Evolutionary conservation across 805 yeast species (phyloP), one percentile per base, ranked within the genome.

Genomic region (Metschnikowia baotianmanensis): DNA sequence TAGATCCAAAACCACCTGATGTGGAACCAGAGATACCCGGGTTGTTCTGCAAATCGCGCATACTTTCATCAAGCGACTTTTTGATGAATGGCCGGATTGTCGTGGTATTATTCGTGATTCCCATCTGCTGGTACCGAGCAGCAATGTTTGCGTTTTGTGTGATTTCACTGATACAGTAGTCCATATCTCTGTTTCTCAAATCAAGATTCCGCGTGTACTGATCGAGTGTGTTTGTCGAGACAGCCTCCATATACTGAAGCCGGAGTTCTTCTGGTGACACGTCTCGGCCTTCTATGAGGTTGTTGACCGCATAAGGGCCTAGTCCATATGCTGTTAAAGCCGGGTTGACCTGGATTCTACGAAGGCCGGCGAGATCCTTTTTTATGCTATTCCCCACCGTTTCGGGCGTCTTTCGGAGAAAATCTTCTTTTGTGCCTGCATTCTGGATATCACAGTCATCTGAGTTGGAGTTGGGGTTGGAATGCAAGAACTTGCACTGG

Each of bases 191-290:
- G 23, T 24, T 29, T 19, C 52, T 40, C 39, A 71, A 65, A 2
- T 51, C 50, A 29, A 77, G 49, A 36, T 66, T 65, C 12, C 60
- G 59, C 31, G 69, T 72, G 47, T 69, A 75, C 12, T 63, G 66
- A 0, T 64, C 56, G 1, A 72, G 18, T 0, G 54, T 53, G 42
- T 71, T 71, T 12, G 55, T 54, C 4, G 59, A 52, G 32, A 53
- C 60, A 0, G 82, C 77, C 37, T 69, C 68, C 46, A 64, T 58
- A 44, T 62, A 76, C 45, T 71, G 69, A 37, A 71, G 58, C 40
- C 84, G 58, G 15, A 67, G 59, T 49, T 80, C 84, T 44, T 78
- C 84, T 17, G 60, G 63, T 0, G 83, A 77, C 17, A 71, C 54
- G 45, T 80, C 84, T 51, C 85, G 60, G 1, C 72, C 76, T 2